Evolutionary conservation across 2,329 filamentous ascomycete genomes (phyloP).

Genomic region (Phyllosticta citriasiana): DNA sequence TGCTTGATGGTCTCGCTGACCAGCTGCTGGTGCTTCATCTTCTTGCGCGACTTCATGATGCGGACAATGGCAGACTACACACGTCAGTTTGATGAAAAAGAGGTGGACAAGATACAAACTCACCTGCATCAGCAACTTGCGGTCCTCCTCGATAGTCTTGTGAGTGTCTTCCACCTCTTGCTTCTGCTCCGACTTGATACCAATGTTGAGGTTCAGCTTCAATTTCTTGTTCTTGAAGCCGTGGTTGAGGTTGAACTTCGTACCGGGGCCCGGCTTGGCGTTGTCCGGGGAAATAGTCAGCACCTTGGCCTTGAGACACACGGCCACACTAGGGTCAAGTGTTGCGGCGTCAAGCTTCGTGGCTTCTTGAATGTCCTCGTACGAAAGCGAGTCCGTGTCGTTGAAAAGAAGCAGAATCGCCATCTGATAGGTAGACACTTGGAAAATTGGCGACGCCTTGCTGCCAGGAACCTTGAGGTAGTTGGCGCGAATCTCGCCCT

Average conservation of each 20-base stretch:
- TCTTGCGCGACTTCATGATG: constrained; percentile 99
- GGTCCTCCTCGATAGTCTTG: constrained; percentile 98
- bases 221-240: constrained; percentile 99
- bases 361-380: constrained; percentile 75
- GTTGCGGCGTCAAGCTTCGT: constrained; percentile 74
- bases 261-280: constrained; percentile 67
- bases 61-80: constrained; percentile 89
- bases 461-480: constrained; percentile 63
- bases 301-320: constrained; percentile 90
- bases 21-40: constrained; percentile 93
- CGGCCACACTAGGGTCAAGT: constrained; percentile 74
- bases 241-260: constrained; percentile 76
- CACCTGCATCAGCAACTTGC: constrained; percentile 94
- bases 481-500: constrained; percentile 89
- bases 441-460: constrained; percentile 92
- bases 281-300: constrained; percentile 61
- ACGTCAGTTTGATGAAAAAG: constrained; percentile 11
- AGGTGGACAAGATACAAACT: constrained; percentile 26
- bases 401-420: constrained; percentile 92
- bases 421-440: constrained; percentile 98
- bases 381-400: constrained; percentile 72
- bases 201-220: constrained; percentile 90
- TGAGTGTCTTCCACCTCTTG: constrained; percentile 94
- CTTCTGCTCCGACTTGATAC: constrained; percentile 91
- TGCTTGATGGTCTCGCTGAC: constrained; percentile 94